These are phyloP conservation scores for Coemansia sp. DNA, from an alignment of 192 early-diverging fungal species.

Conservation along the genomic window DNA sequence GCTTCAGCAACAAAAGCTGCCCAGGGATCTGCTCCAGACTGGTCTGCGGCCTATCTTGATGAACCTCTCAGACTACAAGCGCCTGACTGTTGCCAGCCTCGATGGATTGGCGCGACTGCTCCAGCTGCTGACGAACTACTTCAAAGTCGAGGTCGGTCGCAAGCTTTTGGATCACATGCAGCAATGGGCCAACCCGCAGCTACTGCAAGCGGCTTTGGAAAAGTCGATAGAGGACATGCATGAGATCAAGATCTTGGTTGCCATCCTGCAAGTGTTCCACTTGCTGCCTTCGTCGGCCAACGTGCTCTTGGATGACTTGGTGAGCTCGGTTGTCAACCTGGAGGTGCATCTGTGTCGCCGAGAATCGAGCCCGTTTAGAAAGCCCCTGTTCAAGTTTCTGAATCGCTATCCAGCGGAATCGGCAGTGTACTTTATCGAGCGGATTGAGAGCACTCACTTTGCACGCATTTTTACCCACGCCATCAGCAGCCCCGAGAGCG, in stretches of 20 bases:
- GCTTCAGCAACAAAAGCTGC: constrained; percentile 67
- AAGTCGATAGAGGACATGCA: constrained; percentile 87
- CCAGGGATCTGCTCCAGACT: constrained; percentile 91
- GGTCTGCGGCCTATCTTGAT: constrained; percentile 95
- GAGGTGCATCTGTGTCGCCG: constrained; percentile 79
- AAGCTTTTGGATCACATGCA: constrained; percentile 95
- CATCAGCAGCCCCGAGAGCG: constrained; percentile 31
- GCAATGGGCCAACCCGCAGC: constrained; percentile 85
- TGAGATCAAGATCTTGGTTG: constrained; percentile 91
- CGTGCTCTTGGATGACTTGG: constrained; percentile 89
- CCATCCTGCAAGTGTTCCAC: constrained; percentile 91
- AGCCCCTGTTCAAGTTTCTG: constrained; percentile 85
- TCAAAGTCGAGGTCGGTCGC: constrained; percentile 98
- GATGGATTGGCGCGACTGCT: constrained; percentile 93
- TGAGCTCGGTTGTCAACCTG: constrained; percentile 82
- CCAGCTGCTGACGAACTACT: constrained; percentile 94
- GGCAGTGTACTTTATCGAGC: constrained; percentile 78
- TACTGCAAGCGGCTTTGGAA: constrained; percentile 75
- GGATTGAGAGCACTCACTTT: constrained; percentile 59
- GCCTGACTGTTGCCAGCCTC: constrained; percentile 85
- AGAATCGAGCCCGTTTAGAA: constrained; percentile 89
- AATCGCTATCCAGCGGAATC: constrained; percentile 86
- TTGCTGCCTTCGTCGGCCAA: constrained; percentile 86
- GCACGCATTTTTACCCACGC: constrained; percentile 65
- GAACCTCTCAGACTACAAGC: constrained; percentile 92